Evolutionary conservation across 2,329 filamentous ascomycete genomes (phyloP), one percentile per base, ranked within the genome.

Genomic region (Colletotrichum sp.): DNA sequence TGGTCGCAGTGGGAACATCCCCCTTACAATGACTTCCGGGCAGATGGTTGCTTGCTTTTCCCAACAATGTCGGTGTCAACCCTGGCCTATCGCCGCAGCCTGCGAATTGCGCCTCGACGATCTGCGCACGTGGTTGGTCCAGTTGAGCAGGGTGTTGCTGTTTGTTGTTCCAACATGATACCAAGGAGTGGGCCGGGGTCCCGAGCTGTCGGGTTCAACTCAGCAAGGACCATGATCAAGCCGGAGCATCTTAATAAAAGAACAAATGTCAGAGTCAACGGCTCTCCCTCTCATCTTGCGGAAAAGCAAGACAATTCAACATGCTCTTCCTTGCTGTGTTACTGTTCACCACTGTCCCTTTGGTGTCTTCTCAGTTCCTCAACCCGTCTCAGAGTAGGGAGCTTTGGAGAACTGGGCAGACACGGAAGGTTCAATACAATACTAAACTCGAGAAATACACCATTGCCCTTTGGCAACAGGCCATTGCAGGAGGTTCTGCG

Each of bases 381-480:
- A 61, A 28, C 26, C 72, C 72, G 5, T 16, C 15, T 9, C 36
- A 32, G 16, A 32, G 6, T 2, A 52, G 62, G 21, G 38, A 64
- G 13, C 12, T 32, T 5, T 72, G 68, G 69, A 71, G 38, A 26
- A 62, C 67, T 6, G 68, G 69, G n/a, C 58, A 77, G 24, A 75
- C 64, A 38, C 65, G 79, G 56, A 78, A 72, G 5, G 77, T 82
- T 62, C 71, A 75, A 21, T 81, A 78, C 62, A 79, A 78, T 15
- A 81, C 79, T 2, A 75, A 62, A 4, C 78, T 78, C 52, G 71
- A 55, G 8, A 76, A 77, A 28, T 82, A 81, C 75, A 77, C 77
- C 15, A 79, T 82, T 69, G 77, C 76, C 9, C n/a, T 82, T 8
- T 81, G 78, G 77, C 81, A 82, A 16, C 71, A 81, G 43, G 67